Base-by-base conservation (phyloP, 2,329 filamentous ascomycete genomes). In the Zarea fungicola region DNA sequence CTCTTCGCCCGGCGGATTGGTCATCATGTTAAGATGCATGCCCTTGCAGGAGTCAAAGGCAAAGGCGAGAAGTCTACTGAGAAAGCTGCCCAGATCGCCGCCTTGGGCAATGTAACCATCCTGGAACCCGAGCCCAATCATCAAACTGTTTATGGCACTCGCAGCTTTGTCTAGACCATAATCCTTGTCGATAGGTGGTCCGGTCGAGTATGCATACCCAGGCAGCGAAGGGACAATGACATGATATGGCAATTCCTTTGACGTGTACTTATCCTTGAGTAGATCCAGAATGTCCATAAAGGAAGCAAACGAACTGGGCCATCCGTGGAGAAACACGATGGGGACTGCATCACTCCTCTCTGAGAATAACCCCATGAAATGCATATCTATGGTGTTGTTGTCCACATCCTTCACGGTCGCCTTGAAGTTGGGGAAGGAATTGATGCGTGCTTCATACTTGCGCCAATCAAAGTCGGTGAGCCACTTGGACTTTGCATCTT, bases 331-430 rank as follows among this genome's bases (percentile, higher is more conserved):
- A 10, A 78, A 65, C 3, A 71, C 54, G 9, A 81, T 54, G 0
- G 79, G 78, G 1, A 75, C 65, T 0, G 78, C 79, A 52, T 74
- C 67, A 2, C 60, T 35, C 16, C 70, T 72, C 32, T 66, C 54
- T 0, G 78, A 81, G 60, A 81, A 82, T 0, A 82, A 63, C 0
- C 70, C 78, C 1, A 69, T 59, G 56, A 82, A 82, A 55, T 81
- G 77, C 34, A 81, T 64, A 4, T 67, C 59, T 48, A 72, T 65
- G 1, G 54, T 56, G 10, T 58, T 54, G 8, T 55, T 51, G 3
- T 68, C 62, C 5, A 62, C 60, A 28, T 73, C 67, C 2, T 64
- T 56, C 36, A 77, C 63, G 0, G 58, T 50, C 0, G 65, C 57
- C 16, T 63, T 74, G 64, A 70, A 78, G 57, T 77, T 73, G 1